A percentile compares a stretch with the other conserved stretches of the same genome.
Evolutionary conservation across 495 filamentous ascomycete species (phyloP).

Genomic region (Penicillium herquei): DNA sequence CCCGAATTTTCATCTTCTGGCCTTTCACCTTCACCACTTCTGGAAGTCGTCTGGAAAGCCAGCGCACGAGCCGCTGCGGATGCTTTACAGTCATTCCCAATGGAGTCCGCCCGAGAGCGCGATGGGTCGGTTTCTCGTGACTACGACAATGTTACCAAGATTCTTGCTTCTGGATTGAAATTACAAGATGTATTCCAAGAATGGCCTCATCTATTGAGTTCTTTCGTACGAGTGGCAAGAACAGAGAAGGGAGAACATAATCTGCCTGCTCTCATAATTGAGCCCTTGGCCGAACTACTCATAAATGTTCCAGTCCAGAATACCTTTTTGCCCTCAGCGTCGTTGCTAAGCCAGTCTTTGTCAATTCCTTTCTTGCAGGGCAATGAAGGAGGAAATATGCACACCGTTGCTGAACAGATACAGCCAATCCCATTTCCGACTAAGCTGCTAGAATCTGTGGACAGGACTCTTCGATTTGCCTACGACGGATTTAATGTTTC

Average conservation of each 20-base stretch:
- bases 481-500: slow-evolving; percentile 30
- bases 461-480: slow-evolving; percentile 26
- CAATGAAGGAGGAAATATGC: slow-evolving; percentile 6
- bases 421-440: slow-evolving; percentile 20
- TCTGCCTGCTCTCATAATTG: slow-evolving; percentile 60
- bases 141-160: slow-evolving; percentile 66
- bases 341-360: slow-evolving; percentile 34
- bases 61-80: slow-evolving; percentile 33
- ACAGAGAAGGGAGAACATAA: slow-evolving; percentile 65
- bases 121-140: slow-evolving; percentile 51
- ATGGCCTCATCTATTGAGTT: slow-evolving; percentile 62
- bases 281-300: slow-evolving; percentile 62
- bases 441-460: slow-evolving; percentile 26
- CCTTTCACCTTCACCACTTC: slow-evolving; percentile 4
- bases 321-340: slow-evolving; percentile 29
- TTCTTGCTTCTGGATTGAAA: slow-evolving; percentile 62
- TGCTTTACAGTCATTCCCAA: slow-evolving; percentile 37
- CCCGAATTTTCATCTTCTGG: background rate
- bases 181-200: slow-evolving; percentile 41
- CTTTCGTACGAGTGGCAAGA: slow-evolving; percentile 56
- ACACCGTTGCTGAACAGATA: background rate
- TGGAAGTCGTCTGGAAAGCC: slow-evolving; percentile 34
- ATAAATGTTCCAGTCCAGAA: slow-evolving; percentile 17
- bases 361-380: slow-evolving; percentile 32
- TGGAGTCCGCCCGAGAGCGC: slow-evolving; percentile 42